A percentile compares a stretch with the other conserved stretches of the same genome.
Evolutionary conservation across 495 filamentous ascomycete species (phyloP).

Genomic region (Hypoxylon rickii): DNA sequence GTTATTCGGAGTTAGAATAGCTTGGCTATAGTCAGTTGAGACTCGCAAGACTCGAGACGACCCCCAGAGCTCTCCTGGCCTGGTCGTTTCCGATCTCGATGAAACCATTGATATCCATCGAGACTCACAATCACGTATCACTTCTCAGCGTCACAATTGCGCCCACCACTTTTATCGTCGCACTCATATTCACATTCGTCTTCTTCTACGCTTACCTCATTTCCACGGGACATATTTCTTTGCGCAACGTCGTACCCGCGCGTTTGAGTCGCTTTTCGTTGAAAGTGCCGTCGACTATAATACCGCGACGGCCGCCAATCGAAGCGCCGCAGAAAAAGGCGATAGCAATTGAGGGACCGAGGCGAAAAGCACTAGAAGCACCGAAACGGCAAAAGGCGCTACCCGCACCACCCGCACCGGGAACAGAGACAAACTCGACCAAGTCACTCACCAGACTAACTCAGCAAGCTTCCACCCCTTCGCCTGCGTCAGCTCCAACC

Average conservation of each 20-base stretch:
- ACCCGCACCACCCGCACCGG: constrained; percentile 35
- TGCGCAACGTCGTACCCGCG: constrained; percentile 23
- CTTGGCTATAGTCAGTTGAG: neutral
- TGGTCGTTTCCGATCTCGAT: constrained; percentile 42
- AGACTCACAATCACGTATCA: constrained; percentile 56
- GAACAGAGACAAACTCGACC: constrained; percentile 34
- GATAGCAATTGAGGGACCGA: neutral
- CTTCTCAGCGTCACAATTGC: constrained; percentile 58
- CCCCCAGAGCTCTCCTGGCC: constrained; percentile 13
- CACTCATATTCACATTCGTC: constrained; percentile 55
- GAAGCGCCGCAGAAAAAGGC: constrained; percentile 10
- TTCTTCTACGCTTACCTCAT: constrained; percentile 56
- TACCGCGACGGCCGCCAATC: constrained; percentile 17
- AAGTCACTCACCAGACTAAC: constrained; percentile 37
- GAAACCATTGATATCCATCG: constrained; percentile 55
- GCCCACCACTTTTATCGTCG: constrained; percentile 56
- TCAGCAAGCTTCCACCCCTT: constrained; percentile 14
- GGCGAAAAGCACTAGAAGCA: constrained; percentile 19
- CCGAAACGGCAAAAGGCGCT: constrained; percentile 22
- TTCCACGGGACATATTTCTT: constrained; percentile 34
- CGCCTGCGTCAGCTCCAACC: constrained; percentile 21
- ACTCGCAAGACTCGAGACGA: constrained; percentile 13
- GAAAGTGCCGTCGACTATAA: constrained; percentile 9
- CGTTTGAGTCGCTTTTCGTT: constrained; percentile 28
- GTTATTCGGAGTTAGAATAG: no score